These are phyloP conservation scores for Neurospora africana DNA, from an alignment of 495 filamentous ascomycete species.

Conservation along the genomic window DNA sequence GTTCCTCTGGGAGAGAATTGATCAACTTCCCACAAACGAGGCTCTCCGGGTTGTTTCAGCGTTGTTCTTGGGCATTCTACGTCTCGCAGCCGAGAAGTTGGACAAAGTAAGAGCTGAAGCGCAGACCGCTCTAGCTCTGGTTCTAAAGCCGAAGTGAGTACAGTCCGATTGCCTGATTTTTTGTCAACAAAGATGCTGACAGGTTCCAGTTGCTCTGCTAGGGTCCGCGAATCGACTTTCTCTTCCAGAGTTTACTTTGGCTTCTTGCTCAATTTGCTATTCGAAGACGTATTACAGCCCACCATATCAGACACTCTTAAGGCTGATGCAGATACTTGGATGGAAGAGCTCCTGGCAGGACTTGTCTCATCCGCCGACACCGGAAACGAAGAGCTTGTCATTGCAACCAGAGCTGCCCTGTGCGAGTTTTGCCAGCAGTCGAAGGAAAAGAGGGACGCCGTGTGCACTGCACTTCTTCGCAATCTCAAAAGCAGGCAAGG, in stretches of 20 bases:
- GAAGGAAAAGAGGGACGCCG: conserved; percentile 16
- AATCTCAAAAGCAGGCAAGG: conserved; percentile 28
- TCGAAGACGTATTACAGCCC: conserved; percentile 17
- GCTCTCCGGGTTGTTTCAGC: conserved; percentile 9
- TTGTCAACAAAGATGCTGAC: conserved; percentile 4
- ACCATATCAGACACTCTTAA: conserved; percentile 8
- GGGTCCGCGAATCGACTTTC: conserved; percentile 25
- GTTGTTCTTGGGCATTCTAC: conserved; percentile 42
- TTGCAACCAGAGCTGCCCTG: conserved; percentile 61
- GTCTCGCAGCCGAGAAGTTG: conserved; percentile 75
- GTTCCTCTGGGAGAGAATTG: conserved; percentile 27
- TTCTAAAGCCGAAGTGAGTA: conserved; percentile 25
- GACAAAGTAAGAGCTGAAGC: conserved; percentile 75
- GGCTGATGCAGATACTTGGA: conserved; percentile 16
- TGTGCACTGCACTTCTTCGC: conserved; percentile 23
- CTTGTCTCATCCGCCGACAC: conserved; percentile 71
- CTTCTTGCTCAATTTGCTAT: conserved; percentile 37
- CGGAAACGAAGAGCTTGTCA: conserved; percentile 72
- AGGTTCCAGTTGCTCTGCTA: conserved; percentile 13
- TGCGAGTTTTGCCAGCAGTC: conserved; percentile 35
- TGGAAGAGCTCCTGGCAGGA: conserved; percentile 54
- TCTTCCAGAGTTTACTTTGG: conserved; percentile 42
- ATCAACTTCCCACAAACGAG: conserved; percentile 2
- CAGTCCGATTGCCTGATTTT: neutral
- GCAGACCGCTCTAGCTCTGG: conserved; percentile 31